Base-by-base conservation (phyloP, 352 stramenopile genomes). In the Phytophthora capsici region DNA sequence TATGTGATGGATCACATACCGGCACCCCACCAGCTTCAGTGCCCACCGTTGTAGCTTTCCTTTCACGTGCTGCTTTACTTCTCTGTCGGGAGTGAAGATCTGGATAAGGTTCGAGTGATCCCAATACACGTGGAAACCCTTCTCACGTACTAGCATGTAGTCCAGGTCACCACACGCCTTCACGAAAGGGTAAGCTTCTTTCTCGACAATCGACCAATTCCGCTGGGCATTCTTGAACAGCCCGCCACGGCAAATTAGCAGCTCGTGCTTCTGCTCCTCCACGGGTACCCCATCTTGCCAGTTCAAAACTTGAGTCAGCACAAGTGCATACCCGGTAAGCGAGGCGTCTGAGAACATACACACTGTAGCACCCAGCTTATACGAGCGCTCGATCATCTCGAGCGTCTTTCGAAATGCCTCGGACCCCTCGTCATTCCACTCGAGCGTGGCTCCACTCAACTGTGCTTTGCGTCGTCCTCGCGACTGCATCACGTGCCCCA, bases 1-100 rank as follows among this genome's bases (percentile, higher is more conserved):
- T 16, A 62, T 40, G 19, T 54, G 41, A 5, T 62, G 19, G 17
- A 62, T 62, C 7, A 6, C 14, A n/a, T 47, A 62, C 9, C 44
- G 41, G 19, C 19, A 53, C 2, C 20, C 20, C 23, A 25, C 28
- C 5, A 54, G n/a, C n/a, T n/a, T n/a, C n/a, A n/a, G n/a, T n/a
- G n/a, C n/a, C 37, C 34, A 63, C 1, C 19, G 44, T 17, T 63
- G 44, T 2, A 54, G 43, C 43, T 48, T 63, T 10, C 30, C 44
- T 52, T n/a, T n/a, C n/a, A n/a, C n/a, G n/a, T n/a, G n/a, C n/a
- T n/a, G n/a, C n/a, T n/a, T n/a, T n/a, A n/a, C n/a, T n/a, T n/a
- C n/a, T n/a, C n/a, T n/a, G n/a, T n/a, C n/a, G n/a, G n/a, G n/a
- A n/a, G n/a, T n/a, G n/a, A n/a, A n/a, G n/a, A n/a, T n/a, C n/a